Evolutionary conservation across 257 asterid species (phyloP), one percentile per base, ranked within the genome.

Genomic region (Coffea canephora): DNA sequence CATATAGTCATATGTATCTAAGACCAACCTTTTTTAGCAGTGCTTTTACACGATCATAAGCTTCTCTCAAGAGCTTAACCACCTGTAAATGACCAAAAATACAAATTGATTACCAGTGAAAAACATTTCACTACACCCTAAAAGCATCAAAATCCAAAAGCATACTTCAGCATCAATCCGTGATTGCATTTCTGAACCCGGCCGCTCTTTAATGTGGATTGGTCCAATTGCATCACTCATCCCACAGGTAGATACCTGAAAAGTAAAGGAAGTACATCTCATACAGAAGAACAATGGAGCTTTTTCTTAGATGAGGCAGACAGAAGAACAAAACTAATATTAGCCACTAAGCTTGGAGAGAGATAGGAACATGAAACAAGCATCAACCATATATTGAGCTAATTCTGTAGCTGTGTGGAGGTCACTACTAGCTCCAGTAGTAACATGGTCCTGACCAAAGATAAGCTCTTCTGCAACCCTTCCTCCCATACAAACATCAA

Each of bases 401-500:
- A 95, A 95, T 85, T 95, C 96, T 0, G 99, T 92, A 76, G 99
- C 99, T 34, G 92, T 87, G 79, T 85, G 81, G 31, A 95, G 97
- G 87, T 95, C 97, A 78, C 96, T 95, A 81, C 92, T 92, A 68
- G 98, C 98, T 84, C 99, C 98, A 57, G 97, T 95, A n/a, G 98
- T 95, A 50, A 95, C 77, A 77, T 91, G 87, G 84, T 95, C 98
- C 84, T 88, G 83, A 73, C 99, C 99, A 69, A 95, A 95, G 82
- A 93, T 89, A 71, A 95, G 97, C 83, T 93, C 99, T 82, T 95
- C 99, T 0, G 98, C 99, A 52, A 94, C 98, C 88, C 98, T 87
- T 72, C 99, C 98, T 72, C 99, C 99, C 98, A 95, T 95, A 83
- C 99, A 95, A 66, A 95, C 99, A 86, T 95, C 99, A 55, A 95